Evolutionary conservation across 176 grass and related monocot species (phyloP).

Genomic region (Cenchrus fungigraminus): DNA sequence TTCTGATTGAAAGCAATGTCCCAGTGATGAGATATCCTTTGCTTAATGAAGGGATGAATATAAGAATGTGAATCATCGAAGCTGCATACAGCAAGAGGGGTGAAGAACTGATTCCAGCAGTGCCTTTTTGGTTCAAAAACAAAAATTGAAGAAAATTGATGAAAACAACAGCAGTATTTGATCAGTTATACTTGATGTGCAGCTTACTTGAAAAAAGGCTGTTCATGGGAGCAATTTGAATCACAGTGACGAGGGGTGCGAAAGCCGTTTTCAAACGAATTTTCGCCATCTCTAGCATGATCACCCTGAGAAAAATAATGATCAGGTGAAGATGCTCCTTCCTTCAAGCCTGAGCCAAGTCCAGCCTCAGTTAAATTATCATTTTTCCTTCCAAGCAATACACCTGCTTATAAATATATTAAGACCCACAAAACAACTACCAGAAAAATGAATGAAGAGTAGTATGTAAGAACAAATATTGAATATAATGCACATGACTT

Average conservation of each 20-base stretch:
- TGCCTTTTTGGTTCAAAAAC: slow-evolving; percentile 6
- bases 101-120: slow-evolving; percentile 25
- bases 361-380: slow-evolving; percentile 36
- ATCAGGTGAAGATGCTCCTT: slow-evolving; percentile 42
- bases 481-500: background rate
- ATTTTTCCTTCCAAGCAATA: slow-evolving; percentile 37
- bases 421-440: slow-evolving; percentile 30
- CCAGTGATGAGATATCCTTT: slow-evolving; percentile 61
- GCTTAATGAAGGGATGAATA: slow-evolving; percentile 84
- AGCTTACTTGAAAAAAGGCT: slow-evolving; percentile 61
- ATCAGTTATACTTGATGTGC: slow-evolving; percentile 22
- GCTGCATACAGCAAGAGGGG: slow-evolving; percentile 51
- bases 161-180: background rate
- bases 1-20: slow-evolving; percentile 54
- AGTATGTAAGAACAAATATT: background rate
- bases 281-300: slow-evolving; percentile 33
- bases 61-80: slow-evolving; percentile 67
- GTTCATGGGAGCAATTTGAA: slow-evolving; percentile 29
- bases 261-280: slow-evolving; percentile 54
- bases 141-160: background rate
- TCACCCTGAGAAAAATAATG: slow-evolving; percentile 39
- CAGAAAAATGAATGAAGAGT: slow-evolving; percentile 16
- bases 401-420: slow-evolving; percentile 57
- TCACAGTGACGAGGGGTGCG: slow-evolving; percentile 14
- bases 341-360: slow-evolving; percentile 14